These are phyloP conservation scores for Amphibolis antarctica DNA, from an alignment of 106 monocot genomes.

Conservation along the genomic window DNA sequence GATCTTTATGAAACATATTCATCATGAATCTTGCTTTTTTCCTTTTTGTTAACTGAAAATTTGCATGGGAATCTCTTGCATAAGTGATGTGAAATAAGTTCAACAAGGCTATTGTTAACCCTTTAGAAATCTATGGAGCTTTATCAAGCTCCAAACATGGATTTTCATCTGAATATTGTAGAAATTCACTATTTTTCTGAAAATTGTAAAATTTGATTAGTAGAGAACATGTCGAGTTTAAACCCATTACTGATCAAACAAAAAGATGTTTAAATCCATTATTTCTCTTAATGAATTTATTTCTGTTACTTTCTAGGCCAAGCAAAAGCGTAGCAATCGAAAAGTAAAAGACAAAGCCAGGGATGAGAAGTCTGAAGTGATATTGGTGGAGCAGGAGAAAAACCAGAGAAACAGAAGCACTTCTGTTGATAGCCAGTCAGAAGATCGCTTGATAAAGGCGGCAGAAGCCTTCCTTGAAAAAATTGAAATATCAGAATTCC, in stretches of 20 bases:
- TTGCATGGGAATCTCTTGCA: too few species aligned
- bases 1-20: too few species aligned
- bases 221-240: not conserved
- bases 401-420: slow-evolving; percentile 16
- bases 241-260: too few species aligned
- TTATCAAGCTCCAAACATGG: too few species aligned
- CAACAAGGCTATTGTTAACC: too few species aligned
- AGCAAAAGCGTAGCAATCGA: slow-evolving; percentile 54
- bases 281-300: not conserved
- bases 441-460: slow-evolving; percentile 24
- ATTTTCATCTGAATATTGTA: too few species aligned
- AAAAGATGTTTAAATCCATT: slow-evolving; percentile 1
- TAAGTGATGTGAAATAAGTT: too few species aligned
- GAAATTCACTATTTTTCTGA: not conserved
- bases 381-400: slow-evolving; percentile 20
- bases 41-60: too few species aligned
- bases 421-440: slow-evolving; percentile 21
- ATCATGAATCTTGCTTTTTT: too few species aligned
- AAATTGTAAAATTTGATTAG: not conserved
- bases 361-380: slow-evolving; percentile 41
- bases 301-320: slow-evolving; percentile 28
- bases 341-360: slow-evolving; percentile 66
- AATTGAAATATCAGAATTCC: slow-evolving; percentile 26
- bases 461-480: slow-evolving; percentile 18
- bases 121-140: too few species aligned